Conservation (phyloP, 1,284 basidiomycete genomes). For the Ceratobasidium sp. region DNA sequence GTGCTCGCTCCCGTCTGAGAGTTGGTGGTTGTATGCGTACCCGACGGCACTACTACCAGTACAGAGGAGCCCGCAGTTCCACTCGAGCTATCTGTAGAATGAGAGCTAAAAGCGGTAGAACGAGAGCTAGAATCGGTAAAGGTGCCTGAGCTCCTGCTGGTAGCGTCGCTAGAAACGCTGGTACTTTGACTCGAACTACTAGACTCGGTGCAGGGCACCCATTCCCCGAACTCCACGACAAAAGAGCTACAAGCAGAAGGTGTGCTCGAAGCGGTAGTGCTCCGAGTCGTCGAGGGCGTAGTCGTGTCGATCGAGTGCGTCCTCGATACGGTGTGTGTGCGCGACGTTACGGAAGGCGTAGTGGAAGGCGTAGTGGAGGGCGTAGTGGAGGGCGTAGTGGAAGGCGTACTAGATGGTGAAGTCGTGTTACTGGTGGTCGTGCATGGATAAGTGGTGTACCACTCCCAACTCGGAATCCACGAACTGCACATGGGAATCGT, state of each 20-base stretch:
- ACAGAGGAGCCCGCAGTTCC: not conserved
- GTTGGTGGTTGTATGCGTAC: constrained; percentile 24
- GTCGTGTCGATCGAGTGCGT: not conserved
- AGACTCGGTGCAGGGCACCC: not conserved
- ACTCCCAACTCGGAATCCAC: not conserved
- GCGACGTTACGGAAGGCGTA: too few species aligned
- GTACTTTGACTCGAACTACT: not conserved
- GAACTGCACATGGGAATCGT: constrained; percentile 1
- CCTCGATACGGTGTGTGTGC: not conserved
- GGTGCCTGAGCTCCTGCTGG: not conserved
- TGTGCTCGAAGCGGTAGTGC: not conserved
- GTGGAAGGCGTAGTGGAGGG: too few species aligned
- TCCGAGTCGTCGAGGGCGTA: constrained; percentile 5
- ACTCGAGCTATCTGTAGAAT: not conserved
- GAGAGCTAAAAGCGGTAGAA: not conserved
- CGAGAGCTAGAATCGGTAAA: not conserved
- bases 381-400: too few species aligned
- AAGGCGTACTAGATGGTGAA: not conserved
- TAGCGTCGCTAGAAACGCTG: not conserved
- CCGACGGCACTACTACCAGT: too few species aligned
- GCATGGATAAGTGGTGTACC: constrained; percentile 14
- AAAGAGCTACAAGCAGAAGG: constrained; percentile 5
- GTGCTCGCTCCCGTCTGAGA: not conserved
- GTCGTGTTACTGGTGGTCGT: constrained; percentile 9
- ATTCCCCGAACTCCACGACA: not conserved